Evolutionary conservation across 345 rosid species (phyloP).

Genomic region (Boechera divaricarpa): DNA sequence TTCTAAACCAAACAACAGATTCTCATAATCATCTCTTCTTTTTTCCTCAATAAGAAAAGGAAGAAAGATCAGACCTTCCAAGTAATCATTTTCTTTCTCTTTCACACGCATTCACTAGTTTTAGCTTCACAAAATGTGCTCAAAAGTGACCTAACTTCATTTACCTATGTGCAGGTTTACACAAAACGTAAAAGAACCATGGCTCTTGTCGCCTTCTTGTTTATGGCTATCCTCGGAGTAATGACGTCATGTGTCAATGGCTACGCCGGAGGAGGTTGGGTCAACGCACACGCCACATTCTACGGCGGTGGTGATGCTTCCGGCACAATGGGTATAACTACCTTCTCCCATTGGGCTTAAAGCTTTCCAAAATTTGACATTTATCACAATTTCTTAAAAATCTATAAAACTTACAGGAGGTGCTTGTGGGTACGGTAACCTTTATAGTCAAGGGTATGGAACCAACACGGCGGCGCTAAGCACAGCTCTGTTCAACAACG

Average conservation of each 20-base stretch:
- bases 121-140: background rate
- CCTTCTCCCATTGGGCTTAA: conserved; percentile 22
- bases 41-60: conserved; percentile 17
- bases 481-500: conserved; percentile 79
- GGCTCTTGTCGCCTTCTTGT: conserved; percentile 51
- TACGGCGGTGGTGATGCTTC: conserved; percentile 89
- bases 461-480: conserved; percentile 83
- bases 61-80: conserved; percentile 37
- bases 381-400: background rate
- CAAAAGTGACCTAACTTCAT: background rate
- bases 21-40: conserved; percentile 41
- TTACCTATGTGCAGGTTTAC: conserved; percentile 41
- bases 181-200: conserved; percentile 38
- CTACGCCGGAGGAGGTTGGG: conserved; percentile 68
- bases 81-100: conserved; percentile 45
- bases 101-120: conserved; percentile 30
- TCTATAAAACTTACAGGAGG: conserved; percentile 55
- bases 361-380: conserved; percentile 29
- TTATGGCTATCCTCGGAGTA: conserved; percentile 55
- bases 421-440: conserved; percentile 82
- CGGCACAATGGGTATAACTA: conserved; percentile 71
- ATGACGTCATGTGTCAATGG: conserved; percentile 57
- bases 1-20: conserved; percentile 49
- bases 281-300: conserved; percentile 80
- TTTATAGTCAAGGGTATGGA: conserved; percentile 85